These are phyloP conservation scores for Dissoconium aciculare DNA, from an alignment of 2,329 filamentous ascomycete genomes.

Conservation along the genomic window DNA sequence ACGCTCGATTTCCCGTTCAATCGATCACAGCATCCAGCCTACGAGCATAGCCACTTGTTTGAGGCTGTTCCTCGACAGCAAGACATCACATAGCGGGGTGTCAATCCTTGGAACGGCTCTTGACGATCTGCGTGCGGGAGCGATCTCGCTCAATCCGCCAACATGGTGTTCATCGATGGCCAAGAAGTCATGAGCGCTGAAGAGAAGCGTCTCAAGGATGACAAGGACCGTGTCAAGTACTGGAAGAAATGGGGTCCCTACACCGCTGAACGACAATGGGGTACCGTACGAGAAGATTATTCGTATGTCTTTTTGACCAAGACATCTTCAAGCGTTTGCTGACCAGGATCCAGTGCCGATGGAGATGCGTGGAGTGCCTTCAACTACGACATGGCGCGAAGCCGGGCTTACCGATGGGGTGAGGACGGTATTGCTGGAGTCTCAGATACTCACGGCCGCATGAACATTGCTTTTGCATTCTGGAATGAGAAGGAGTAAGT, in stretches of 20 bases:
- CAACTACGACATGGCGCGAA: slow-evolving; percentile 79
- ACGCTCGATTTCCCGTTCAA: too few relatives aligned
- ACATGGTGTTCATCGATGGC: slow-evolving; percentile 80
- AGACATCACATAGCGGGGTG: too few relatives aligned
- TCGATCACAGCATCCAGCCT: too few relatives aligned
- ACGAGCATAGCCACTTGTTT: too few relatives aligned
- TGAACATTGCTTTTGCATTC: slow-evolving; percentile 91
- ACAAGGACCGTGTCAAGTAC: slow-evolving; percentile 70
- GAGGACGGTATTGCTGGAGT: slow-evolving; percentile 95
- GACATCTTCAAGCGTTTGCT: not conserved
- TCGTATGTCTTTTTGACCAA: slow-evolving; percentile 36
- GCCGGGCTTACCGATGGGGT: slow-evolving; percentile 83
- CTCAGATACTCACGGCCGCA: slow-evolving; percentile 76
- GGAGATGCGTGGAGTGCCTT: slow-evolving; percentile 97
- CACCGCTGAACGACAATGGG: slow-evolving; percentile 88
- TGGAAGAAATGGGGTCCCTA: slow-evolving; percentile 99
- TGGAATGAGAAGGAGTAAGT: slow-evolving; percentile 93
- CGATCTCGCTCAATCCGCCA: too few relatives aligned
- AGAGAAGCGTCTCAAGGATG: slow-evolving; percentile 77
- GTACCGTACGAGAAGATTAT: slow-evolving; percentile 65
- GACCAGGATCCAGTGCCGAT: slow-evolving; percentile 41
- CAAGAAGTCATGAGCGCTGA: slow-evolving; percentile 80
- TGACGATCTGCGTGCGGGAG: too few relatives aligned
- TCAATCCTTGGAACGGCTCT: too few relatives aligned
- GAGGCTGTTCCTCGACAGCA: too few relatives aligned